phyloP scores from a whole-genome alignment of 108 stramenopile species.

The Mediolabrus comicus region DNA sequence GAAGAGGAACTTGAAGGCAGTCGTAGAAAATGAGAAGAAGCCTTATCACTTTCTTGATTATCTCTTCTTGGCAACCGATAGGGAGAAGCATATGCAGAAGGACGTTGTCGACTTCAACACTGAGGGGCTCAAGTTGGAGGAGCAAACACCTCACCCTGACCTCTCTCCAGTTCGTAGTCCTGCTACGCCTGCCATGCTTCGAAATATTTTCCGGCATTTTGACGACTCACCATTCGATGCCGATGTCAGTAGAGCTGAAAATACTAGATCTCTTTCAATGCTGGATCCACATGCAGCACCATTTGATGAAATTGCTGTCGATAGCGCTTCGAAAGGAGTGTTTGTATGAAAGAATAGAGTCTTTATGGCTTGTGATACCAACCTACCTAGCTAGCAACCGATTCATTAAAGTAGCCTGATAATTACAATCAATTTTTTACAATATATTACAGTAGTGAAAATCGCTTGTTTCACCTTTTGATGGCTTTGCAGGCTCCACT shows the following conservation, averaged over 20 bases:
- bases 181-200: not conserved
- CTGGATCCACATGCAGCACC: no score
- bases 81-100: slow-evolving; percentile 38
- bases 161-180: not conserved
- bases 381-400: no score
- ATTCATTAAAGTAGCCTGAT: no score
- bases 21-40: slow-evolving; percentile 49
- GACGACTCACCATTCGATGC: not conserved
- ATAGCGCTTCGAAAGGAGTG: not conserved
- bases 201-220: not conserved
- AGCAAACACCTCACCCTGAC: not conserved
- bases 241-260: no score
- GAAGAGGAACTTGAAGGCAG: slow-evolving; percentile 57
- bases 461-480: no score
- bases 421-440: not conserved
- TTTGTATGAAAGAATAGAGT: not conserved
- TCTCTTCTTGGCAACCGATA: slow-evolving; percentile 58
- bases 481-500: not conserved
- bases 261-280: no score
- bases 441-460: not conserved
- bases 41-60: slow-evolving; percentile 67
- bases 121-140: no score
- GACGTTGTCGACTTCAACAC: no score
- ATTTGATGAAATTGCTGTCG: not conserved
- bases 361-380: no score